Base-by-base conservation (phyloP, 768 basidiomycete genomes). In the Psilocybe sp. region DNA sequence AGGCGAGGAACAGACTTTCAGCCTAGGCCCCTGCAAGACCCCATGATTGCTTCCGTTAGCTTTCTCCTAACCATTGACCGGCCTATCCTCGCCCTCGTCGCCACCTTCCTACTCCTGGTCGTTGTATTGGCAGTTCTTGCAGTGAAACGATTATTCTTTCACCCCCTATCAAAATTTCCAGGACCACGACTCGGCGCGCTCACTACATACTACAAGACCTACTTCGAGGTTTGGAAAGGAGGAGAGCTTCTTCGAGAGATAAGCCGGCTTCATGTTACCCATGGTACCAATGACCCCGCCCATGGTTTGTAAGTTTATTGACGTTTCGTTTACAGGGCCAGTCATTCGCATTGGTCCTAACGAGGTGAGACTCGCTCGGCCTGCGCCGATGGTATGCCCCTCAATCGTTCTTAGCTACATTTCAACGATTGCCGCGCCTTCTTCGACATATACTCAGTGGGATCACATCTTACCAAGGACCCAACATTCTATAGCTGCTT, bases 291-390 rank as follows among this genome's bases (percentile, higher is more conserved):
- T 50, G 12, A 16, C 16, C 28, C 13, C n/a, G 23, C 13, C 31
- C 10, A 20, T 14, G 44, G 16, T 19, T 34, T 37, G 49, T 43
- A 46, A 37, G 20, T n/a, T n/a, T n/a, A 12, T 5, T 40, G 34
- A 41, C 43, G 41, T 28, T 32, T 34, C 5, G 14, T 12, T 47
- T 13, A 31, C 33, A 74, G 73, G 73, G 7, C 57, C 65, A n/a
- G 67, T 72, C 12, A 59, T 75, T 18, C 64, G 73, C 44, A 67
- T 71, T 53, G 69, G 64, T 7, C 72, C 73, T 11, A 73, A 73
- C 49, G 69, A 73, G 54, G 71, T 71, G 37, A 15, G 49, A 43
- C n/a, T 28, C 28, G 19, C 38, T n/a, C 13, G 47, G 18, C 34
- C 28, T 31, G 28, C 33, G 35, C 6, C 28, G 43, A 37, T 39